Conservation (phyloP, 768 basidiomycete genomes). For the Amanita polypyramis region DNA sequence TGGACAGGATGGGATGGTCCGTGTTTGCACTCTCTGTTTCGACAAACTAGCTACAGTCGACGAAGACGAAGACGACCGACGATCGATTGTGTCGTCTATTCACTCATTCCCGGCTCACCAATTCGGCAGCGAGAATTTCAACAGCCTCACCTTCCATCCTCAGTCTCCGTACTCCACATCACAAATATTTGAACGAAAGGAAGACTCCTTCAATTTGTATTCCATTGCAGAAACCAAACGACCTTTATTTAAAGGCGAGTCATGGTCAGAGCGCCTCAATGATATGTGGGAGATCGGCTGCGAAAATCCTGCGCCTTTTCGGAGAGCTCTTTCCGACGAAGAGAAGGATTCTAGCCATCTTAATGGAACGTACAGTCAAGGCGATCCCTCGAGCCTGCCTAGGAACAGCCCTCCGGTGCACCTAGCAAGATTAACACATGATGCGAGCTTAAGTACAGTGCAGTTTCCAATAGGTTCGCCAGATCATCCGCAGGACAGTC, state of each 20-base stretch:
- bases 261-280: conserved; percentile 32
- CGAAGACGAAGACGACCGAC: conserved; percentile 80
- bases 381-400: conserved; percentile 31
- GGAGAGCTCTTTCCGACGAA: conserved; percentile 65
- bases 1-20: conserved; percentile 89
- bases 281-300: conserved; percentile 35
- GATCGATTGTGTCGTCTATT: conserved; percentile 66
- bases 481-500: conserved; percentile 53
- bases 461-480: conserved; percentile 77
- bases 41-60: conserved; percentile 83
- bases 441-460: conserved; percentile 55
- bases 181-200: conserved; percentile 68
- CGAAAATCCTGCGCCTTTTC: conserved; percentile 65
- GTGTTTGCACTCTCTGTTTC: conserved; percentile 94
- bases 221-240: conserved; percentile 72
- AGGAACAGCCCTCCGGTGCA: conserved; percentile 45
- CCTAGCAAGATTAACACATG: conserved; percentile 41
- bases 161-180: conserved; percentile 86
- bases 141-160: conserved; percentile 34
- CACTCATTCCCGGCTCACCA: conserved; percentile 75
- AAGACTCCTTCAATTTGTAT: conserved; percentile 73
- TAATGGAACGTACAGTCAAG: conserved; percentile 28
- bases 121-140: conserved; percentile 36
- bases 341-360: conserved; percentile 49
- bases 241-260: conserved; percentile 42